These are phyloP conservation scores for Berberis thunbergii DNA, from an alignment of 164 flowering plant species.

Conservation along the genomic window DNA sequence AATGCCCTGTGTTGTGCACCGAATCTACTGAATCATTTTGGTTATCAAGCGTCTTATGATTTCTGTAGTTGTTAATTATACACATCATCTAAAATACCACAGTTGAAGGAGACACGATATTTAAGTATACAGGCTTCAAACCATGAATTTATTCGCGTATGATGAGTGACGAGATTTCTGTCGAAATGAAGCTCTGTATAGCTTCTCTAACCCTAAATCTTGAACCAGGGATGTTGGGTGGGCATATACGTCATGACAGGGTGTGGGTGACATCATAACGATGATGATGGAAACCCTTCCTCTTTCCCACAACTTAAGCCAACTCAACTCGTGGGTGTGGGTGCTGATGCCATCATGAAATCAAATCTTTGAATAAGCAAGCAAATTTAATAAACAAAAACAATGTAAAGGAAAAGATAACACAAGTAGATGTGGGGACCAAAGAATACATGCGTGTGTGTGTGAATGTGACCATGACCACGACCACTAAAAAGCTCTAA, in stretches of 20 bases:
- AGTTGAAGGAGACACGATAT: no score
- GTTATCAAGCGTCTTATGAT: no score
- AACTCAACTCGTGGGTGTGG: slow-evolving; percentile 16
- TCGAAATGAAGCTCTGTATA: no score
- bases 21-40: no score
- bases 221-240: background rate
- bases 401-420: slow-evolving; percentile 6
- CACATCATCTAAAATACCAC: no score
- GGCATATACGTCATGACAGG: slow-evolving; percentile 43
- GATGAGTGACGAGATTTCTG: no score
- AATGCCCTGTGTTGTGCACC: no score
- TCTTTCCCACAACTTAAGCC: background rate
- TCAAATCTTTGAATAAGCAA: slow-evolving; percentile 44
- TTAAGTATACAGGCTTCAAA: no score
- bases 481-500: slow-evolving; percentile 28
- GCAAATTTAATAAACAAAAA: background rate
- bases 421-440: slow-evolving; percentile 28
- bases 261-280: slow-evolving; percentile 50
- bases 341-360: slow-evolving; percentile 40
- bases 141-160: no score
- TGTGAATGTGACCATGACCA: no score
- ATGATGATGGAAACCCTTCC: background rate
- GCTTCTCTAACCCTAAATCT: background rate
- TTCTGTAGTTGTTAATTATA: no score
- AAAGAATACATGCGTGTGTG: slow-evolving; percentile 49